phyloP scores from a whole-genome alignment of 345 rosid genomes.

The Lepidium africanum region DNA sequence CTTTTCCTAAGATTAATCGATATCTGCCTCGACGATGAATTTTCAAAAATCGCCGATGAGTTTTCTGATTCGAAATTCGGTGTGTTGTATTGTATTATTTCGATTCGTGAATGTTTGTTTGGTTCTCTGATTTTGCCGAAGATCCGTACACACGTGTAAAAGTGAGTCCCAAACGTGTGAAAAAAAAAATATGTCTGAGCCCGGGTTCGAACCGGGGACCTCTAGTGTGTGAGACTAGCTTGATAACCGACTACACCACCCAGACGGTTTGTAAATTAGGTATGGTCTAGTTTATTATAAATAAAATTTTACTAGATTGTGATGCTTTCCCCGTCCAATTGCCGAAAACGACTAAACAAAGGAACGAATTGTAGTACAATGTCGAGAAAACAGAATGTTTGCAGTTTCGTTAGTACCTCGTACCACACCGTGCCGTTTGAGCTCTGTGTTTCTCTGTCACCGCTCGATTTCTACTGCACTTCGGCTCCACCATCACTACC shows the following conservation, averaged over 20 bases:
- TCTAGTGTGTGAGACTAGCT: conserved; percentile 80
- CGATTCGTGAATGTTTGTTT: conserved; percentile 7
- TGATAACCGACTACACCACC: conserved; percentile 77
- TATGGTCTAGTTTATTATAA: too few relatives aligned
- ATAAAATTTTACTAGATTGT: neutral
- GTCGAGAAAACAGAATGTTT: conserved; percentile 5
- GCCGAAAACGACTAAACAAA: conserved; percentile 8
- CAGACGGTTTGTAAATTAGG: conserved; percentile 10
- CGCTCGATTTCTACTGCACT: neutral
- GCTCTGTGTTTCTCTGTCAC: conserved; percentile 14
- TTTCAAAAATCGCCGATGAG: conserved; percentile 6
- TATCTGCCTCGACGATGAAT: neutral
- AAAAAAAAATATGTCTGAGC: conserved; percentile 33
- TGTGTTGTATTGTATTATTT: neutral
- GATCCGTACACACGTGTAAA: neutral
- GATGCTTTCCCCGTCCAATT: neutral
- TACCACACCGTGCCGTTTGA: conserved; percentile 29
- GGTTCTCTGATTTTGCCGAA: neutral
- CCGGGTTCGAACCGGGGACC: conserved; percentile 71
- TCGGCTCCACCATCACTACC: conserved; percentile 27
- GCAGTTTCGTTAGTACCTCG: conserved; percentile 13
- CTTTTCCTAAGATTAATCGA: neutral
- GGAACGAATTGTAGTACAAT: neutral
- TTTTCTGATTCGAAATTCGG: conserved; percentile 7
- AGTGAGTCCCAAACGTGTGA: neutral